These are phyloP conservation scores for Fusarium pininemorale DNA, from an alignment of 2,329 filamentous ascomycete genomes.

Conservation along the genomic window DNA sequence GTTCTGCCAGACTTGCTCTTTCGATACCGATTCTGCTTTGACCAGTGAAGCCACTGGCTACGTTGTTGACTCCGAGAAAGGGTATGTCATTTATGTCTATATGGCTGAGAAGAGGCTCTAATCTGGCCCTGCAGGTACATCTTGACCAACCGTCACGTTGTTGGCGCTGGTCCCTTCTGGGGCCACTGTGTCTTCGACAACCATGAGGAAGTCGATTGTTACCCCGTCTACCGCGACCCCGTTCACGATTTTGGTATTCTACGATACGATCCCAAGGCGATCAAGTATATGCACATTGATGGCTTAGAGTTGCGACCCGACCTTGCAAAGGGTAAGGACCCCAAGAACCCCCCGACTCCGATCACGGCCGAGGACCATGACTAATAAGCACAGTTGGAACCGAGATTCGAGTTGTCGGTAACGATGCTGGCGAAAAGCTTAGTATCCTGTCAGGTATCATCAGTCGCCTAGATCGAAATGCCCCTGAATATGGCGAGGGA, in stretches of 20 bases:
- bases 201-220: conserved; percentile 95
- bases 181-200: conserved; percentile 99
- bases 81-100: conserved; percentile 59
- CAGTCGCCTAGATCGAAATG: conserved; percentile 93
- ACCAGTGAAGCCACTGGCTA: conserved; percentile 97
- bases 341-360: background rate
- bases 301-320: conserved; percentile 85
- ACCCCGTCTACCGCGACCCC: conserved; percentile 96
- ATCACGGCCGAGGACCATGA: background rate
- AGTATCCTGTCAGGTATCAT: conserved; percentile 98
- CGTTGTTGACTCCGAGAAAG: conserved; percentile 92
- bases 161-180: conserved; percentile 95
- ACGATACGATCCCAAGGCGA: conserved; percentile 92
- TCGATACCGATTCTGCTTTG: conserved; percentile 94
- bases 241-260: conserved; percentile 99
- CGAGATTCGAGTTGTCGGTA: conserved; percentile 96
- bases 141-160: conserved; percentile 90
- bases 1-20: conserved; percentile 97
- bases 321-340: conserved; percentile 70
- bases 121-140: conserved; percentile 66
- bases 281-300: conserved; percentile 95
- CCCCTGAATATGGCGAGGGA: conserved; percentile 95
- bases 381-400: conserved; percentile 71
- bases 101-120: background rate
- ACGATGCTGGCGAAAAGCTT: conserved; percentile 97